Conservation (phyloP, 2,329 filamentous ascomycete genomes). For the Dactylonectria macrodidyma region DNA sequence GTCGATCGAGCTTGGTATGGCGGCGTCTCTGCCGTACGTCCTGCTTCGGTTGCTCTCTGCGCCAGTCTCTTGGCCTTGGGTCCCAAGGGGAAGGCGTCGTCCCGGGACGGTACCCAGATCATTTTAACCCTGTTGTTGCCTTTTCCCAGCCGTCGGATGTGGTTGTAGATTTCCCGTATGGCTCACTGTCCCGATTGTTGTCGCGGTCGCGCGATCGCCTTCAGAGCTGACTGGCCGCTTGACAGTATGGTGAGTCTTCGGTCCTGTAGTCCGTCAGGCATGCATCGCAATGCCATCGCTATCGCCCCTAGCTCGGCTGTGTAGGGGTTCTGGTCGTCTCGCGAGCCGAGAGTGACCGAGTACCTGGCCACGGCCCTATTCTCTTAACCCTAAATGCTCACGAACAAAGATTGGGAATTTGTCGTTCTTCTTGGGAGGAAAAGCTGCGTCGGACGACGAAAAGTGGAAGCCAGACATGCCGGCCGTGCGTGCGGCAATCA, state of each 20-base stretch:
- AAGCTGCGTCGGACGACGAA: neutral
- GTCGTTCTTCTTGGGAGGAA: neutral
- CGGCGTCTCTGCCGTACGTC: no score
- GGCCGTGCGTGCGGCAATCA: constrained; percentile 21
- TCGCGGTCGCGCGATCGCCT: constrained; percentile 28
- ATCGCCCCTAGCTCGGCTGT: constrained; percentile 27
- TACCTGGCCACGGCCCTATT: constrained; percentile 23
- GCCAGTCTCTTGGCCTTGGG: no score
- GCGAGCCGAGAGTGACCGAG: neutral
- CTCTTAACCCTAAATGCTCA: neutral
- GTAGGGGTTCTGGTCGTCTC: constrained; percentile 37
- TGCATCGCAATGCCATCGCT: constrained; percentile 23
- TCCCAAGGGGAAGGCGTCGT: no score
- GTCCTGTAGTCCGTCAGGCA: constrained; percentile 23
- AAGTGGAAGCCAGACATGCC: constrained; percentile 9
- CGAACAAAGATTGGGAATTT: neutral
- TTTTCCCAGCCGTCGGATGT: no score
- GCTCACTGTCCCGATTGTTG: no score
- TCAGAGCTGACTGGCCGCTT: constrained; percentile 30
- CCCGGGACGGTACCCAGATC: no score
- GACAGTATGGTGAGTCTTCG: constrained; percentile 25
- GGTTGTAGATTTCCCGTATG: no score
- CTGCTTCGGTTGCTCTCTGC: no score
- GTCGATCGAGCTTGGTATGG: no score
- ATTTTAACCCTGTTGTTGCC: no score